phyloP scores from a whole-genome alignment of 2,329 filamentous ascomycete species.

The Alternaria ventricosa region DNA sequence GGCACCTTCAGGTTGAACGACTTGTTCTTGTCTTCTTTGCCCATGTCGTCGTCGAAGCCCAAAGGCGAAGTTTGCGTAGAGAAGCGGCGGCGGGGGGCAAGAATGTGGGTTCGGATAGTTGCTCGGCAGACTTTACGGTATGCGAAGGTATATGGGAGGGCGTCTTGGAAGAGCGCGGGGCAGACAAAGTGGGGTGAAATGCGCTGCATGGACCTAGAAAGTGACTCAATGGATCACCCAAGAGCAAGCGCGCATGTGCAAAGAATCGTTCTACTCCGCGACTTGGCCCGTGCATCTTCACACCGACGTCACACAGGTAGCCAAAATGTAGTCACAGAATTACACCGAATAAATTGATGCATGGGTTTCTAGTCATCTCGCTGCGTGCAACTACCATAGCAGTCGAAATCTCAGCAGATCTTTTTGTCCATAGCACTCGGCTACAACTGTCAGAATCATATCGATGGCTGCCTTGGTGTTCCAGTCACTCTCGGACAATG shows the following conservation, averaged over 20 bases:
- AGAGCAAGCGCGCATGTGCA: conserved; percentile 26
- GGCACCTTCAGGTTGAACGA: conserved; percentile 80
- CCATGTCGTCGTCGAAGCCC: conserved; percentile 49
- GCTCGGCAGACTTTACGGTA: conserved; percentile 20
- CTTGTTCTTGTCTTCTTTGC: conserved; percentile 51
- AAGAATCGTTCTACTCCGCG: conserved; percentile 16
- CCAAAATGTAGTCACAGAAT: neutral
- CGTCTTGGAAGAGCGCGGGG: conserved; percentile 37
- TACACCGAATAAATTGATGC: neutral
- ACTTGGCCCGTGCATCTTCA: conserved; percentile 20
- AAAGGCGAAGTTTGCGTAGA: conserved; percentile 21
- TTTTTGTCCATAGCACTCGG: conserved; percentile 87
- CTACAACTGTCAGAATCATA: conserved; percentile 88
- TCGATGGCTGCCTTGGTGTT: conserved; percentile 74
- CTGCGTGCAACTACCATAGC: conserved; percentile 19
- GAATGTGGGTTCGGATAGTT: conserved; percentile 8
- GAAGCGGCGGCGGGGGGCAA: conserved; percentile 23
- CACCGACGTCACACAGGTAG: conserved; percentile 13
- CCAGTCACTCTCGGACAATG: conserved; percentile 52
- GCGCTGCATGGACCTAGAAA: conserved; percentile 36
- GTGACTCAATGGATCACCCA: conserved; percentile 32
- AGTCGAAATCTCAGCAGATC: conserved; percentile 81
- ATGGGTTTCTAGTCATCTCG: conserved; percentile 1
- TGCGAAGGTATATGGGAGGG: conserved; percentile 25
- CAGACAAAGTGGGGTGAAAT: conserved; percentile 39